Conservation (phyloP, 2,329 filamentous ascomycete genomes). For the Elsinoe australis region DNA sequence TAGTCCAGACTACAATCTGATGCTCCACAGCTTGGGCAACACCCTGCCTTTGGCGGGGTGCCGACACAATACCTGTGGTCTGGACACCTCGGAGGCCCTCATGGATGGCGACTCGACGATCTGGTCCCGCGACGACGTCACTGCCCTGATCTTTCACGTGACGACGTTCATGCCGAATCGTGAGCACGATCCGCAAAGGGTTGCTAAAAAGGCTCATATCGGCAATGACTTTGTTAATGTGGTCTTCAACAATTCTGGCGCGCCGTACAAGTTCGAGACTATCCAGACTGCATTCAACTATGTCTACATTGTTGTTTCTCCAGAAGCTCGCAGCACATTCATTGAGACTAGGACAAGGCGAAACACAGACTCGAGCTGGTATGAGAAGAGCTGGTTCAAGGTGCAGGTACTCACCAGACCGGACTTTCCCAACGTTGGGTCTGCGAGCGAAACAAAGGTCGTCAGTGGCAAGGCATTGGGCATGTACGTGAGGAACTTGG, state of each 20-base stretch:
- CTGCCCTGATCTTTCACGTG: constrained; percentile 91
- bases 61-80: constrained; percentile 84
- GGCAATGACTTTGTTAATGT: constrained; percentile 98
- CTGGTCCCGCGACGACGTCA: constrained; percentile 90
- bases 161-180: constrained; percentile 93
- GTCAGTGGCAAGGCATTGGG: constrained; percentile 76
- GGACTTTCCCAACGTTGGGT: constrained; percentile 85
- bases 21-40: constrained; percentile 74
- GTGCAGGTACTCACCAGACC: constrained; percentile 83
- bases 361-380: constrained; percentile 37
- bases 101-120: constrained; percentile 78
- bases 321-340: constrained; percentile 71
- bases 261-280: constrained; percentile 76
- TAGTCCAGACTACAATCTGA: constrained; percentile 78
- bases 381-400: constrained; percentile 52
- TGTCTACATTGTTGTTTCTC: constrained; percentile 92
- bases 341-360: constrained; percentile 50
- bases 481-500: constrained; percentile 76
- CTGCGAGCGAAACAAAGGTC: constrained; percentile 81
- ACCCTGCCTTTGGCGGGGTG: constrained; percentile 73
- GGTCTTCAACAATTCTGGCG: constrained; percentile 93
- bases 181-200: constrained; percentile 63
- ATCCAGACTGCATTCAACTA: constrained; percentile 95
- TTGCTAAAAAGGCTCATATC: constrained; percentile 83
- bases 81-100: constrained; percentile 67